phyloP scores from a whole-genome alignment of 257 asterid genomes.

The Asclepias syriaca region DNA sequence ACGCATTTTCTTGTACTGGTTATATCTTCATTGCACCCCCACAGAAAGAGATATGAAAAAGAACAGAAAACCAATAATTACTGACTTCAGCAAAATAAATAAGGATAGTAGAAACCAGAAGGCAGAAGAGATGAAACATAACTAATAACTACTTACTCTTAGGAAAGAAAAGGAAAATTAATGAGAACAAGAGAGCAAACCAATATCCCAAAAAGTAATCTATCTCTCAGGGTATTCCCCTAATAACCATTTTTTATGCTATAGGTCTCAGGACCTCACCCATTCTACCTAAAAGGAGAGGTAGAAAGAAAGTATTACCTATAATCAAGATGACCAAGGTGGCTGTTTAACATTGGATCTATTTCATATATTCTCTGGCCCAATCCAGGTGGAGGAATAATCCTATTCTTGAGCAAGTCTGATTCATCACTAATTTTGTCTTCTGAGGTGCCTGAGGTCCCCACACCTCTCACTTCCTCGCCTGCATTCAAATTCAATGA shows the following conservation, averaged over 20 bases:
- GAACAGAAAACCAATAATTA: neutral
- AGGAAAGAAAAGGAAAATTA: neutral
- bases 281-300: neutral
- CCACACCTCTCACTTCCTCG: conserved; percentile 24
- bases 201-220: neutral
- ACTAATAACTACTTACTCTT: neutral
- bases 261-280: neutral
- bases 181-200: neutral
- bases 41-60: neutral
- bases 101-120: neutral
- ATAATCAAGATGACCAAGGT: conserved; percentile 76
- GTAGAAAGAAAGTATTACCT: conserved; percentile 37
- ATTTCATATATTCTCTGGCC: conserved; percentile 89
- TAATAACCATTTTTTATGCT: neutral
- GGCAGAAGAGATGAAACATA: conserved; percentile 4
- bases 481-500: conserved; percentile 30
- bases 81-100: neutral
- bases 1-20: conserved; percentile 68
- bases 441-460: conserved; percentile 25
- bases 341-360: conserved; percentile 66
- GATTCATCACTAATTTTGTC: conserved; percentile 52
- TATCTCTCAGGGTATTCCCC: no score
- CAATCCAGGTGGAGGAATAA: conserved; percentile 72
- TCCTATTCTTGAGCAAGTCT: conserved; percentile 38
- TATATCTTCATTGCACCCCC: conserved; percentile 43